These are phyloP conservation scores for Macrophomina pseudophaseolina DNA, from an alignment of 2,329 filamentous ascomycete genomes.

Conservation along the genomic window DNA sequence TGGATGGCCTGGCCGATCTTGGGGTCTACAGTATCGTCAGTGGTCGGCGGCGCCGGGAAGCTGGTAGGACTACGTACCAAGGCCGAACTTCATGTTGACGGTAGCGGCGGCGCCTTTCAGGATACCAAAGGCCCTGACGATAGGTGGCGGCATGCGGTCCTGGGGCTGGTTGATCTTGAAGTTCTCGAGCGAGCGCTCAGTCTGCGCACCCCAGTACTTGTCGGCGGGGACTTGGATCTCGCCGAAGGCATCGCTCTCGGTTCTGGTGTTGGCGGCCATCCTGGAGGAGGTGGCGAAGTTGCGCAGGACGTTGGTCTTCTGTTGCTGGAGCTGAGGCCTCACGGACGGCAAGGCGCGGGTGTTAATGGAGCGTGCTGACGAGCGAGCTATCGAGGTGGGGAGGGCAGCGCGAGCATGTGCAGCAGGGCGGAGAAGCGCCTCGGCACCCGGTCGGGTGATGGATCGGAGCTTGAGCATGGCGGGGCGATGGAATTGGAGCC, in stretches of 20 bases:
- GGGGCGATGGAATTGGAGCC: constrained; percentile 32
- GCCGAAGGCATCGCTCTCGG: constrained; percentile 97
- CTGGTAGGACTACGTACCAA: constrained; percentile 60
- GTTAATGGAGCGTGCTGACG: constrained; percentile 23
- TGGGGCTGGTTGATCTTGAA: constrained; percentile 99
- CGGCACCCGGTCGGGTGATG: constrained; percentile 40
- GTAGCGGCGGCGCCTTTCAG: constrained; percentile 95
- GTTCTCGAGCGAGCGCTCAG: constrained; percentile 93
- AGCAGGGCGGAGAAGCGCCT: constrained; percentile 41
- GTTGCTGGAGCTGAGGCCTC: constrained; percentile 7
- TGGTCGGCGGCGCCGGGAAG: constrained; percentile 2
- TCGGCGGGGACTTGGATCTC: constrained; percentile 89
- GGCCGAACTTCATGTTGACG: constrained; percentile 93
- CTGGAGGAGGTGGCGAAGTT: constrained; percentile 40
- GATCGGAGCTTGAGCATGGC: constrained; percentile 37
- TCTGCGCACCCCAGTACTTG: constrained; percentile 99
- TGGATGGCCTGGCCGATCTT: constrained; percentile 92
- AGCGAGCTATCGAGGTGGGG: constrained; percentile 24
- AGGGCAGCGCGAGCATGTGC: constrained; percentile 43
- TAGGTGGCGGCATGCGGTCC: constrained; percentile 94
- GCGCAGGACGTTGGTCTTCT: constrained; percentile 30
- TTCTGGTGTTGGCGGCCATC: constrained; percentile 63
- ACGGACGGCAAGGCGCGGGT: constrained; percentile 16
- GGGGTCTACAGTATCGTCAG: constrained; percentile 64
- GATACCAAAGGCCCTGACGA: constrained; percentile 93